Percentiles rank a stretch among this genome's conserved stretches.
Evolutionary conservation across 768 basidiomycete species (phyloP).

Genomic region (Lepiota venenata): DNA sequence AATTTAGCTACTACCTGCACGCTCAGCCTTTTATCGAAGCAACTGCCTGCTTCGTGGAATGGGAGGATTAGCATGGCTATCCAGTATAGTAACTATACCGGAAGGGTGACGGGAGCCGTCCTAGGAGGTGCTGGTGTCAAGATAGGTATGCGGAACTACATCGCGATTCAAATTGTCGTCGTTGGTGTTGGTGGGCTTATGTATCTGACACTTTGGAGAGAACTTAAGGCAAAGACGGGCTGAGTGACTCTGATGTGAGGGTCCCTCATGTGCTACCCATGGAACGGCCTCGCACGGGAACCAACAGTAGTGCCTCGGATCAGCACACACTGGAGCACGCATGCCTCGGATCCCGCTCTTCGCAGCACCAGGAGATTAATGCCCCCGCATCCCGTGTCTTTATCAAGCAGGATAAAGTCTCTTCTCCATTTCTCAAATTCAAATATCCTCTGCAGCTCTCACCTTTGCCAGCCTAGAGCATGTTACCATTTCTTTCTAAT

Average conservation of each 20-base stretch:
- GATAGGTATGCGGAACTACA: constrained; percentile 59
- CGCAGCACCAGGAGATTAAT: too few species aligned
- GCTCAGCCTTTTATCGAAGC: constrained; percentile 63
- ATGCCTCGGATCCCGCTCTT: too few species aligned
- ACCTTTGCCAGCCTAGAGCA: too few species aligned
- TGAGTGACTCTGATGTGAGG: constrained; percentile 18
- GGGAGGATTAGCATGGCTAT: constrained; percentile 52
- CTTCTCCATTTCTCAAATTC: too few species aligned
- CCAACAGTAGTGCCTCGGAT: too few species aligned
- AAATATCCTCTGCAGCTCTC: too few species aligned
- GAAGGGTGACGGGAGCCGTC: constrained; percentile 63
- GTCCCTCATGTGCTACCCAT: too few species aligned
- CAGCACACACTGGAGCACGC: too few species aligned
- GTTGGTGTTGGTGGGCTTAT: constrained; percentile 56
- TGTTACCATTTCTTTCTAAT: too few species aligned
- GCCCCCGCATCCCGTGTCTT: too few species aligned
- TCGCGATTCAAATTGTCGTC: constrained; percentile 56
- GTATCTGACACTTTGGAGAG: constrained; percentile 54
- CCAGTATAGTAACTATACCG: constrained; percentile 66
- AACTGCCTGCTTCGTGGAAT: constrained; percentile 63
- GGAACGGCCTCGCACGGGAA: too few species aligned
- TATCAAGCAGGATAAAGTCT: too few species aligned
- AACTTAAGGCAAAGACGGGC: constrained; percentile 65
- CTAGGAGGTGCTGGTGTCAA: constrained; percentile 62
- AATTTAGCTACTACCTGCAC: constrained; percentile 72